Conservation (phyloP, 1,284 basidiomycete genomes). For the Marasmius oreades region DNA sequence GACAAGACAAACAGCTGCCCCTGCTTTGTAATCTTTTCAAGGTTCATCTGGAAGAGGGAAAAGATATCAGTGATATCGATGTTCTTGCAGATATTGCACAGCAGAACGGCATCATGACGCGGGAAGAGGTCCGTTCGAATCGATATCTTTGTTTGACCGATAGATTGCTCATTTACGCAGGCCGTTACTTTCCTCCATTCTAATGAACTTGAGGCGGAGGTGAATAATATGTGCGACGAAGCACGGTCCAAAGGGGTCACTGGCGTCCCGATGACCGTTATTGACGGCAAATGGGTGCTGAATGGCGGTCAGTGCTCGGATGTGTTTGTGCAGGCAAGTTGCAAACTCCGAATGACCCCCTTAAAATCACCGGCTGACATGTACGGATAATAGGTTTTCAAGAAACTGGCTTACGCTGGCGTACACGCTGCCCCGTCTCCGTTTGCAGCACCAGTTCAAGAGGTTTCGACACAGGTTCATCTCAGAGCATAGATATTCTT, state of each 20-base stretch:
- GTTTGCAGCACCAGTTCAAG: constrained; percentile 12
- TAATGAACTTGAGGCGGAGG: constrained; percentile 64
- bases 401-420: constrained; percentile 28
- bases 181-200: constrained; percentile 61
- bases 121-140: constrained; percentile 48
- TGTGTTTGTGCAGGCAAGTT: constrained; percentile 64
- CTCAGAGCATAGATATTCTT: neutral
- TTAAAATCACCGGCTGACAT: neutral
- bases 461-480: neutral
- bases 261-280: constrained; percentile 78
- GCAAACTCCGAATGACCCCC: neutral
- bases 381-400: constrained; percentile 25
- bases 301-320: constrained; percentile 72
- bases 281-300: constrained; percentile 77
- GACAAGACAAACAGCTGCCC: constrained; percentile 58
- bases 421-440: constrained; percentile 15
- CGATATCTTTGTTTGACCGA: neutral
- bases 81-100: constrained; percentile 64
- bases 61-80: constrained; percentile 58
- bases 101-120: constrained; percentile 55
- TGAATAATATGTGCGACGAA: constrained; percentile 63
- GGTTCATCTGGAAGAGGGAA: constrained; percentile 59
- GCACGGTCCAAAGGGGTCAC: constrained; percentile 70
- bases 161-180: constrained; percentile 26
- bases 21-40: constrained; percentile 61